Conservation (phyloP, 2,329 filamentous ascomycete genomes). For the Thielaviopsis cerberus region DNA sequence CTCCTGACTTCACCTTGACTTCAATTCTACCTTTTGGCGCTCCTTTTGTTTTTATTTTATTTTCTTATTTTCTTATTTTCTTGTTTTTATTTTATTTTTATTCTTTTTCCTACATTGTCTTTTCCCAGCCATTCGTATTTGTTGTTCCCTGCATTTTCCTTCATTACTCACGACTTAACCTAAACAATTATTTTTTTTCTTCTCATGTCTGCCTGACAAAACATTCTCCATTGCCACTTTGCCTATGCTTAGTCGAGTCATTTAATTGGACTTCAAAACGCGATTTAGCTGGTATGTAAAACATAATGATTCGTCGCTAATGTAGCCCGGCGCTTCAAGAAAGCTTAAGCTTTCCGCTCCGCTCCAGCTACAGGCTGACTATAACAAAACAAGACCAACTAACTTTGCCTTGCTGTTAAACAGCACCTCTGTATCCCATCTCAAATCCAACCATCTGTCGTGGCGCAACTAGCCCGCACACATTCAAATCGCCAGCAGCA, state of each 20-base stretch:
- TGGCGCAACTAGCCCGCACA: conserved; percentile 9
- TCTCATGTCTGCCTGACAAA: conserved; percentile 1
- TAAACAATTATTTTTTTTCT: conserved; percentile 1
- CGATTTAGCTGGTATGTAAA: not conserved
- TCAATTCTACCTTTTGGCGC: no score
- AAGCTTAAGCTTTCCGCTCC: not conserved
- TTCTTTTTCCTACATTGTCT: no score
- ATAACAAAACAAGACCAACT: no score
- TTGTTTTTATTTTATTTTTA: not conserved
- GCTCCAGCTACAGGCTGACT: not conserved
- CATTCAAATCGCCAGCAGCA: conserved; percentile 10
- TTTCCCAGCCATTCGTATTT: conserved; percentile 9
- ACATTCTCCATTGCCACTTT: not conserved
- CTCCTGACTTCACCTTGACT: no score
- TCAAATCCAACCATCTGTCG: conserved; percentile 8
- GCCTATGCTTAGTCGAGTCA: not conserved
- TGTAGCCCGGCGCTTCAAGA: not conserved
- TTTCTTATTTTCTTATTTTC: not conserved
- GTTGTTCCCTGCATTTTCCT: not conserved
- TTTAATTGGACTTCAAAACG: not conserved
- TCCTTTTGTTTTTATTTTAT: not conserved
- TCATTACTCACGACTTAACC: conserved; percentile 5
- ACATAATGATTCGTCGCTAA: not conserved
- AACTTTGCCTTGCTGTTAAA: not conserved
- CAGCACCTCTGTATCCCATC: not conserved